Evolutionary conservation across 2,329 filamentous ascomycete genomes (phyloP).

Genomic region (Tympanopsis confertula): DNA sequence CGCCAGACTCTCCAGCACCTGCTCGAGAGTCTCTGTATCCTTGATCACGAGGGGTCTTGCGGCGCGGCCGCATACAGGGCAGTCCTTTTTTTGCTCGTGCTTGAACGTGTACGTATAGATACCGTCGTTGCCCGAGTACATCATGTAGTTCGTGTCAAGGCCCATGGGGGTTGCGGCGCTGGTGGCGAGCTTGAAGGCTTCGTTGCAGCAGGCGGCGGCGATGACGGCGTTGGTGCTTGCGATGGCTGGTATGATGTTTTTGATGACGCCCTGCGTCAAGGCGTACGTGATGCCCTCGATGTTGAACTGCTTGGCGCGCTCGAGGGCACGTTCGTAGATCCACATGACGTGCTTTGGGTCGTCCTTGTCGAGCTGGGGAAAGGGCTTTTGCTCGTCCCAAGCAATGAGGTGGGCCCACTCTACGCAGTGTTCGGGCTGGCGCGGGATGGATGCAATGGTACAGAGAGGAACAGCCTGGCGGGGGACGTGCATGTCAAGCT

Average conservation of each 20-base stretch:
- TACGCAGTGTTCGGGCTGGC: slow-evolving; percentile 94
- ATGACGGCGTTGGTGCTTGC: slow-evolving; percentile 96
- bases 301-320: slow-evolving; percentile 74
- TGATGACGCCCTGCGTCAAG: slow-evolving; percentile 92
- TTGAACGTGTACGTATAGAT: slow-evolving; percentile 97
- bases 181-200: slow-evolving; percentile 88
- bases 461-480: slow-evolving; percentile 91
- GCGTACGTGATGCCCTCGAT: slow-evolving; percentile 90
- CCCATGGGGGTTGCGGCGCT: slow-evolving; percentile 65
- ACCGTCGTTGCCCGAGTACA: slow-evolving; percentile 92
- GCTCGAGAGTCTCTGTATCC: slow-evolving; percentile 61
- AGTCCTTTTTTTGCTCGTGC: slow-evolving; percentile 87
- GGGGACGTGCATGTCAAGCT: slow-evolving; percentile 97
- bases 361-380: slow-evolving; percentile 49
- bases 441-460: slow-evolving; percentile 88
- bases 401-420: slow-evolving; percentile 98
- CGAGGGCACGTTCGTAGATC: slow-evolving; percentile 77
- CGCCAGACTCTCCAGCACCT: slow-evolving; percentile 75
- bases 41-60: slow-evolving; percentile 66
- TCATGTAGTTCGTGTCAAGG: slow-evolving; percentile 90
- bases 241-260: slow-evolving; percentile 98
- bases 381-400: slow-evolving; percentile 88
- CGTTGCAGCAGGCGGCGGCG: slow-evolving; percentile 89
- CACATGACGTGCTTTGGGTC: slow-evolving; percentile 75
- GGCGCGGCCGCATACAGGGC: slow-evolving; percentile 80